Base-by-base conservation (phyloP, 163 green algal species). In the Chlorella variabilis region DNA sequence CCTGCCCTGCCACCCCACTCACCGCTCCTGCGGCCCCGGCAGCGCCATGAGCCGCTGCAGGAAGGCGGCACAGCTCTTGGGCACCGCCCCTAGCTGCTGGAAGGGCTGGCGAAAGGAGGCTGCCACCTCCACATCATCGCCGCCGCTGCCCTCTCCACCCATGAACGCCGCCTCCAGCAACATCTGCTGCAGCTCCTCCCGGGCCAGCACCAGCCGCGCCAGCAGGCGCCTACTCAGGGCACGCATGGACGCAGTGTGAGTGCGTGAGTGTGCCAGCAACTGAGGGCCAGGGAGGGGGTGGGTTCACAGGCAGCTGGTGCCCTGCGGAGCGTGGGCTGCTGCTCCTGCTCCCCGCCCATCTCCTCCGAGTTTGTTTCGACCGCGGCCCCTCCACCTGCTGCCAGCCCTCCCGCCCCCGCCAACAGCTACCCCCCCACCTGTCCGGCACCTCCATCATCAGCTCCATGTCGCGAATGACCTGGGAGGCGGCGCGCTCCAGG, bases 31-130 rank as follows among this genome's bases (percentile, higher is more conserved):
- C 1, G 33, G 33, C 7, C 31, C 17, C n/a, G 29, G 17, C 25
- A 86, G 25, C 23, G 45, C 42, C 59, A 86, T 74, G 9, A 86
- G 62, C 21, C 78, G 61, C 29, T 86, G 78, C 45, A 81, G 13
- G n/a, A 86, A 79, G 4, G 29, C 59, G 21, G 48, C 45, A 17
- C 62, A 62, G 17, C 67, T 56, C 2, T 51, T 33, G 33, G 75
- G 75, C 21, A 86, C 74, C 5, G 45, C 61, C 6, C n/a, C 33
- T 8, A 68, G 54, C 25, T 79, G 71, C 8, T 15, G 34, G 51
- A 69, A 79, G 11, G 51, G 71, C 71, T 69, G 51, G 33, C 39
- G 51, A 34, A 67, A 27, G 11, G 33, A 45, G 4, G 54, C 71
- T 11, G 34, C 49, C 29, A 45, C 69, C 21, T n/a, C 23, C 25